Percentiles rank a stretch among this genome's conserved stretches.
These are phyloP conservation scores for Akanthomyces lecanii DNA, from an alignment of 2,329 filamentous ascomycete species.

Conservation along the genomic window DNA sequence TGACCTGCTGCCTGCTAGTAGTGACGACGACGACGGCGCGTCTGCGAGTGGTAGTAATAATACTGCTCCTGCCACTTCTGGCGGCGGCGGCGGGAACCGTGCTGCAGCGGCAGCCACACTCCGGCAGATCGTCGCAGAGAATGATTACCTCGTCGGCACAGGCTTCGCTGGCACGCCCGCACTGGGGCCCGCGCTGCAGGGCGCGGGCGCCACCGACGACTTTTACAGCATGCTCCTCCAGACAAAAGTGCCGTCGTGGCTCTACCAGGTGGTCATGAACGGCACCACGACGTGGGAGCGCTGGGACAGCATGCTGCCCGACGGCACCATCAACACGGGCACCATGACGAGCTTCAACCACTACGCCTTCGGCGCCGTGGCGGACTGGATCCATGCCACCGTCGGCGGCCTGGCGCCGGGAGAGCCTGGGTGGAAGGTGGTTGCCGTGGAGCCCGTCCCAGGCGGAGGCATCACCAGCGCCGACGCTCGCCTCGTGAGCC, in stretches of 20 bases:
- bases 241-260: slow-evolving; percentile 42
- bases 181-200: slow-evolving; percentile 30
- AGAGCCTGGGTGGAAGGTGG: slow-evolving; percentile 38
- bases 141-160: slow-evolving; percentile 36
- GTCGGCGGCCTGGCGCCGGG: slow-evolving; percentile 38
- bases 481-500: slow-evolving; percentile 27
- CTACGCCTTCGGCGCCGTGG: slow-evolving; percentile 46
- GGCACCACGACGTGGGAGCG: slow-evolving; percentile 49
- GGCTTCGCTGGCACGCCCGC: slow-evolving; percentile 43
- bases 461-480: slow-evolving; percentile 34
- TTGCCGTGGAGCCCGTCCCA: slow-evolving; percentile 33
- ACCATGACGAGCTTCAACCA: slow-evolving; percentile 51
- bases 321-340: slow-evolving; percentile 42
- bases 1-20: slow-evolving; percentile 26
- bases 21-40: background rate
- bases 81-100: background rate
- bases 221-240: slow-evolving; percentile 47
- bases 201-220: slow-evolving; percentile 27
- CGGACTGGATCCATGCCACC: slow-evolving; percentile 42
- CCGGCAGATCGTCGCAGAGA: slow-evolving; percentile 29
- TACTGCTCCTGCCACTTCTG: background rate
- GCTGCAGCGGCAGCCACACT: slow-evolving; percentile 27
- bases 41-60: background rate
- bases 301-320: slow-evolving; percentile 43
- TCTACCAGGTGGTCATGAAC: slow-evolving; percentile 43